Base-by-base conservation (phyloP, 352 stramenopile genomes). In the Globisporangium paroecandrum region DNA sequence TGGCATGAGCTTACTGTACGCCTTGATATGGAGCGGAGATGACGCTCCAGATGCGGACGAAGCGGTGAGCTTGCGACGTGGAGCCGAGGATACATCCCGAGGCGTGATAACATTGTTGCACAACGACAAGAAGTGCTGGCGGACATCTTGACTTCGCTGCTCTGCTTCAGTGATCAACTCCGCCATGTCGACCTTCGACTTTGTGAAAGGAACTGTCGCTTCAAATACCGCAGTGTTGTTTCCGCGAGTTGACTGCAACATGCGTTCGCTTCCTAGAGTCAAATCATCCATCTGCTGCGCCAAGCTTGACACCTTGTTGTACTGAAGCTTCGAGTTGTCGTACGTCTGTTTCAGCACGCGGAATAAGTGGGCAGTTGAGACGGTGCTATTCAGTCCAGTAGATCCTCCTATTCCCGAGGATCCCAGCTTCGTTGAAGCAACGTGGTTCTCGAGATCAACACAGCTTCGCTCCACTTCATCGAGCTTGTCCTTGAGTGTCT, bases 271-370 rank as follows among this genome's bases (percentile, higher is more conserved):
- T 60, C 66, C 66, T 62, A 91, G 41, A 62, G 65, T 89, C 53
- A 91, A 38, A 9, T 78, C 80, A 32, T 89, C 78, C 38, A 91
- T 58, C 27, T 85, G 64, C 41, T 89, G 73, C 58, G 82, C 72
- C 15, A 91, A 53, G 8, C 78, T 69, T 41, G 73, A 89, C 18
- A 81, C 82, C 18, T 74, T 78, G 71, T 91, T 89, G 66, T 91
- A 91, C 69, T 91, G 80, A 51, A 83, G 64, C 73, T 91, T 91
- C 18, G 83, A 90, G 36, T 73, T 89, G 62, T 91, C 82, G 57
- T 90, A 91, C 43, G 83, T 91, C 41, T 90, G 80, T 64, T 90
- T 90, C 29, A 91, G 65, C 32, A 89, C 78, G 59, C 80, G 78
- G 72, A 91, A 90, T 20, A 91, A 77, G 25, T 89, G 75, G 20